These are phyloP conservation scores for Geum urbanum DNA, from an alignment of 306 rosid species.

Conservation along the genomic window DNA sequence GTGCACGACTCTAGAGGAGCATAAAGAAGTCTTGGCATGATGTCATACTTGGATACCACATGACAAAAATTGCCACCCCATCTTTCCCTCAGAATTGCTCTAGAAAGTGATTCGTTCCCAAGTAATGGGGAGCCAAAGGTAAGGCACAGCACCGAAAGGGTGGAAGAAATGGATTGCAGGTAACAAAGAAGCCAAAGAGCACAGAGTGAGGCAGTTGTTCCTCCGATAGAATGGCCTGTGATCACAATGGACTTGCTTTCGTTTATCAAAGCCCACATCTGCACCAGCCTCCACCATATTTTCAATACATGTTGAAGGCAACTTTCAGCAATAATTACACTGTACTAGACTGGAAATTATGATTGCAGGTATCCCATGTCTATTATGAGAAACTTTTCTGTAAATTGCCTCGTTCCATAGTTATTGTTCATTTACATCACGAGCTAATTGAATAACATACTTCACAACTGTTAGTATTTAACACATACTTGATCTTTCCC, in stretches of 20 bases:
- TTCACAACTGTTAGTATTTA: too few species aligned
- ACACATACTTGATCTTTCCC: too few species aligned
- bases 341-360: not conserved
- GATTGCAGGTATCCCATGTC: not conserved
- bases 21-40: constrained; percentile 77
- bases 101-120: constrained; percentile 61
- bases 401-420: not conserved
- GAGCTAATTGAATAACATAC: too few species aligned
- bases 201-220: constrained; percentile 67
- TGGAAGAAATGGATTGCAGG: constrained; percentile 38
- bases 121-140: constrained; percentile 80
- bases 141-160: constrained; percentile 51
- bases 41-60: constrained; percentile 67
- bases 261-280: constrained; percentile 44
- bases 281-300: constrained; percentile 15
- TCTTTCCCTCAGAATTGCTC: constrained; percentile 56
- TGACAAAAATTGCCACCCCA: constrained; percentile 82
- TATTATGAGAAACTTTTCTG: not conserved
- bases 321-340: not conserved
- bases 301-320: not conserved
- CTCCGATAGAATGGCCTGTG: constrained; percentile 92
- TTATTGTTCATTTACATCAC: not conserved
- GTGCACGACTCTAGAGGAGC: constrained; percentile 47
- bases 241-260: constrained; percentile 59
- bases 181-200: constrained; percentile 69